phyloP scores from a whole-genome alignment of 2,329 filamentous ascomycete species.

The Cryphonectria radicalis region DNA sequence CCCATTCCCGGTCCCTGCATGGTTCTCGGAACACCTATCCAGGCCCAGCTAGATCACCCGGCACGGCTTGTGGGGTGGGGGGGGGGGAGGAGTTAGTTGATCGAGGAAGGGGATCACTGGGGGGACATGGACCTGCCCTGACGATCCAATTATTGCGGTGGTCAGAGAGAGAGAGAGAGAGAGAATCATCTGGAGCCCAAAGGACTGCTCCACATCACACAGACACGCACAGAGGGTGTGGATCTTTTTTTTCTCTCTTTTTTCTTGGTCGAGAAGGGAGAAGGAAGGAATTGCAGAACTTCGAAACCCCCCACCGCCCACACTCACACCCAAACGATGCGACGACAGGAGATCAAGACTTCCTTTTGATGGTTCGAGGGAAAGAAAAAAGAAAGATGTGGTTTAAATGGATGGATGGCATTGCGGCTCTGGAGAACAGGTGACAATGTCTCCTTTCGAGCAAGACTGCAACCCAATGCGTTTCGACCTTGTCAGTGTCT shows the following conservation, averaged over 20 bases:
- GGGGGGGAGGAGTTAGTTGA: neutral
- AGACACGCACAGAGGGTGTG: neutral
- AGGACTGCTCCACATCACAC: neutral
- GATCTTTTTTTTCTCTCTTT: neutral
- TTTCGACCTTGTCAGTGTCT: neutral
- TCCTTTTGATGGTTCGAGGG: neutral
- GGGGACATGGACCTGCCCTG: neutral
- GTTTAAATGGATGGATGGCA: neutral
- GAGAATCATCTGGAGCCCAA: neutral
- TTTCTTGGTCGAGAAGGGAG: neutral
- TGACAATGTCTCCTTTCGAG: neutral
- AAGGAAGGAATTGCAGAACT: neutral
- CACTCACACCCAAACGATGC: neutral
- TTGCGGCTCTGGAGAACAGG: slow-evolving; percentile 3
- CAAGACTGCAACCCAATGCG: neutral
- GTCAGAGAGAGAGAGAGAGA: neutral
- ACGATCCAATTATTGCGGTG: neutral
- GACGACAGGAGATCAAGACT: neutral
- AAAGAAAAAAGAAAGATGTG: neutral
- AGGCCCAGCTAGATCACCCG: slow-evolving; percentile 9
- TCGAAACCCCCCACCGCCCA: neutral
- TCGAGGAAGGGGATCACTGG: neutral
- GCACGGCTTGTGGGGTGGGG: slow-evolving; percentile 6
- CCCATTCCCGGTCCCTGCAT: slow-evolving; percentile 5
- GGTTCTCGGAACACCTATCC: slow-evolving; percentile 9